Evolutionary conservation across 2,329 filamentous ascomycete genomes (phyloP).

Genomic region (Penicillium sp.): DNA sequence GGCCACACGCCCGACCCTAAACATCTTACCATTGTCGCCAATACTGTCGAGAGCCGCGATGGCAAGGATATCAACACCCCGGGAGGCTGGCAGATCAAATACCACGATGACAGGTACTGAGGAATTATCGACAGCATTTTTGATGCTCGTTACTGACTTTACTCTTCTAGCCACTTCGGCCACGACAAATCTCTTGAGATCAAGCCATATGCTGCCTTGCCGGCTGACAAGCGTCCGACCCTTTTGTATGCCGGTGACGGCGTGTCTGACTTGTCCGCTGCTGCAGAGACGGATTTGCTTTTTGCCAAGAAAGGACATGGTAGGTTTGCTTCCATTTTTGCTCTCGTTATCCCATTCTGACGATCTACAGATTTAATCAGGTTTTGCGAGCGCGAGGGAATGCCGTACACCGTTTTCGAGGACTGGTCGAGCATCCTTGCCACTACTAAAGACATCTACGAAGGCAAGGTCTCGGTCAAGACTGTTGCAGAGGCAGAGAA

Average conservation of each 20-base stretch:
- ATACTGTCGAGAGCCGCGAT: constrained; percentile 64
- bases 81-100: constrained; percentile 82
- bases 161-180: constrained; percentile 65
- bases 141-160: not conserved
- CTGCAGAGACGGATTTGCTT: constrained; percentile 84
- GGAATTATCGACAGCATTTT: not conserved
- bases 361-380: constrained; percentile 68
- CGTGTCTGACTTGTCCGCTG: constrained; percentile 86
- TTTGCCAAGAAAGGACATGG: constrained; percentile 90
- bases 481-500: constrained; percentile 57
- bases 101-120: constrained; percentile 73
- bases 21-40: constrained; percentile 85
- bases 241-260: constrained; percentile 96
- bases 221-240: constrained; percentile 64
- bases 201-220: constrained; percentile 70
- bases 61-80: constrained; percentile 74
- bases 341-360: constrained; percentile 13
- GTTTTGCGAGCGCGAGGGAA: constrained; percentile 77
- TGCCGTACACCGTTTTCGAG: constrained; percentile 83
- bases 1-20: constrained; percentile 65
- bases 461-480: constrained; percentile 66
- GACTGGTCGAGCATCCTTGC: constrained; percentile 76
- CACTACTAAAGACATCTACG: constrained; percentile 72
- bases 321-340: constrained; percentile 38
- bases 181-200: constrained; percentile 96